Evolutionary conservation across 2,329 filamentous ascomycete genomes (phyloP).

Genomic region (Cladosporium cucumerinum): DNA sequence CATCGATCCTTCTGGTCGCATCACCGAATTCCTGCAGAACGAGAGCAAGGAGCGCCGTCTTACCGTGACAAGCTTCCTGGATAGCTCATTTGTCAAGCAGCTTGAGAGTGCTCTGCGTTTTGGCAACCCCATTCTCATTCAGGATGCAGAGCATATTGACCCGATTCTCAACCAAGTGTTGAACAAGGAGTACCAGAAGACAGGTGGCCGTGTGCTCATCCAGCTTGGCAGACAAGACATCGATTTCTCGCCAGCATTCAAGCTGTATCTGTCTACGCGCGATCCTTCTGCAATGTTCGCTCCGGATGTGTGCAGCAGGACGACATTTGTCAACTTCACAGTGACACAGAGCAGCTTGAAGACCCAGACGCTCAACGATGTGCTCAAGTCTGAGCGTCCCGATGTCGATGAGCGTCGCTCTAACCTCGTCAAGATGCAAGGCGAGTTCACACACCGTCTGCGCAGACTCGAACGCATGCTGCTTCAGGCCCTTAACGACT

Average conservation of each 20-base stretch:
- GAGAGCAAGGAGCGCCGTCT: slow-evolving; percentile 90
- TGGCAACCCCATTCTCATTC: slow-evolving; percentile 96
- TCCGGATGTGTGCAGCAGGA: slow-evolving; percentile 95
- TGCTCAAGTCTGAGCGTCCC: slow-evolving; percentile 93
- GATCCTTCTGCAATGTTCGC: slow-evolving; percentile 95
- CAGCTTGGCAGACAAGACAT: slow-evolving; percentile 99
- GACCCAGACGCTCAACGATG: slow-evolving; percentile 95
- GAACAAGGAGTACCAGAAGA: slow-evolving; percentile 99
- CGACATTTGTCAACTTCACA: slow-evolving; percentile 98
- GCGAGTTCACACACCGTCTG: slow-evolving; percentile 98
- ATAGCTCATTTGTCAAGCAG: slow-evolving; percentile 97
- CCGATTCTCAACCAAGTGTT: slow-evolving; percentile 97
- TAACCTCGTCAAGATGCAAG: slow-evolving; percentile 97
- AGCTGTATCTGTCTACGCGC: slow-evolving; percentile 87
- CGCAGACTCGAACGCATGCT: slow-evolving; percentile 92
- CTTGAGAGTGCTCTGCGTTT: slow-evolving; percentile 95
- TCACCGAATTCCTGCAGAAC: slow-evolving; percentile 91
- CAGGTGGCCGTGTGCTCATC: slow-evolving; percentile 93
- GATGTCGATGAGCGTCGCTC: slow-evolving; percentile 95
- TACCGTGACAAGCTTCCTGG: slow-evolving; percentile 95
- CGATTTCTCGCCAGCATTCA: slow-evolving; percentile 96
- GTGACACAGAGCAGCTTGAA: slow-evolving; percentile 98
- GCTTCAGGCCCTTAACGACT: slow-evolving; percentile 93
- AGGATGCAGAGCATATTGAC: slow-evolving; percentile 95
- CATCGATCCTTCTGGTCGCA: slow-evolving; percentile 92